phyloP scores from a whole-genome alignment of 75 land plant species.

The Cryptomeria japonica region DNA sequence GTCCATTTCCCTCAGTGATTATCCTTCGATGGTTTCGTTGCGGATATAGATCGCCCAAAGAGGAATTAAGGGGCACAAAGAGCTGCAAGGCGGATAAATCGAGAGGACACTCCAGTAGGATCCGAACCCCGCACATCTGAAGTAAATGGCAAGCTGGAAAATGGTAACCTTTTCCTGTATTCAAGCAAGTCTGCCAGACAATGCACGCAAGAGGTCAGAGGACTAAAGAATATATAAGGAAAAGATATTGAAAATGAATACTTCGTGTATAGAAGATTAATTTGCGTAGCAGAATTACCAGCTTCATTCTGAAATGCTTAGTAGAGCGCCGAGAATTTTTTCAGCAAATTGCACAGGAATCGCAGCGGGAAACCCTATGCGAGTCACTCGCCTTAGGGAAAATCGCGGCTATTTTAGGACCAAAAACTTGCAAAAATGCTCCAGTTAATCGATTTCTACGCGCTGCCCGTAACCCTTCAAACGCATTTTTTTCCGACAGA shows the following conservation, averaged over 20 bases:
- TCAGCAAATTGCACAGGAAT: too few relatives aligned
- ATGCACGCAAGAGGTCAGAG: not conserved
- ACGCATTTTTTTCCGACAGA: too few relatives aligned
- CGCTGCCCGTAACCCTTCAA: too few relatives aligned
- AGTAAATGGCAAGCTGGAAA: slow-evolving; percentile 74
- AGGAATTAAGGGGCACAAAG: slow-evolving; percentile 55
- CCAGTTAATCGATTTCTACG: too few relatives aligned
- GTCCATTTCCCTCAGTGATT: slow-evolving; percentile 7
- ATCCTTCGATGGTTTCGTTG: not conserved
- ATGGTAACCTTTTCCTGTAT: slow-evolving; percentile 48
- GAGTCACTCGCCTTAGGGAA: too few relatives aligned
- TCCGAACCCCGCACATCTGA: slow-evolving; percentile 47
- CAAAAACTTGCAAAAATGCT: too few relatives aligned
- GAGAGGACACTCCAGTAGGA: slow-evolving; percentile 86
- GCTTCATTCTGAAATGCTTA: not conserved
- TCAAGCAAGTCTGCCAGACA: slow-evolving; percentile 63
- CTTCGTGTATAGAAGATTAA: not conserved
- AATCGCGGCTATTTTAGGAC: too few relatives aligned
- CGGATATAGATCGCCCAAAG: not conserved
- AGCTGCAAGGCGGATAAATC: slow-evolving; percentile 66
- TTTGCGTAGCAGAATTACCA: not conserved
- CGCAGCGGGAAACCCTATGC: too few relatives aligned
- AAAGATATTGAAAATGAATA: not conserved
- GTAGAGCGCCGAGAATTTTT: too few relatives aligned
- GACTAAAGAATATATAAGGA: not conserved